Base-by-base conservation (phyloP, 306 rosid species). In the Fragaria iinumae region DNA sequence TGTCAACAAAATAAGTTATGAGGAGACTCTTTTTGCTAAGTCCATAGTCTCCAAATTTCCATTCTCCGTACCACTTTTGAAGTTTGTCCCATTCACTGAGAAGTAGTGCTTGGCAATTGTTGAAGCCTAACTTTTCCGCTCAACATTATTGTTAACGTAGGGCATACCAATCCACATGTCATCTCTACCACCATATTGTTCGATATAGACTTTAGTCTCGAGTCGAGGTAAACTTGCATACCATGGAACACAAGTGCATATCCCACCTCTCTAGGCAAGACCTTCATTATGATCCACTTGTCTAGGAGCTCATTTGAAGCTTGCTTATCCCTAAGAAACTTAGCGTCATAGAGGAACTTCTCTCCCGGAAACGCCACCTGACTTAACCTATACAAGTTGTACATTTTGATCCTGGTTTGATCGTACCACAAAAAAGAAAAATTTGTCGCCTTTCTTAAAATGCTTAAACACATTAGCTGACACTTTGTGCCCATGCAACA, bases 131-230 rank as follows among this genome's bases (percentile, higher is more conserved):
- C 70, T 92, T 92, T 1, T 96, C 99, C n/a, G 88, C 81, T 92
- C 96, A 0, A 96, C 79, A 12, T 88, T 79, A 76, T 91, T 96
- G 87, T 82, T 96, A 43, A 96, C 93, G n/a, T 79, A 44, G 2
- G 76, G 25, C 99, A 96, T 96, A 89, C 97, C 97, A n/a, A 95
- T 95, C 98, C 97, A 95, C 1, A 88, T 88, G 60, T 94, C 97
- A 79, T 67, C 77, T 16, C 83, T 81, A 17, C 88, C 98, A n/a
- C 97, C 98, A 52, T 95, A 95, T 14, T 95, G 98, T 72, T 92
- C 85, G 2, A 95, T 82, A 76, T 87, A 95, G 63, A 89, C 83
- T 84, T 94, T 88, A 32, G 97, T 82, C 86, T 95, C 97, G 3
- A 95, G 79, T 23, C 97, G 87, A 68, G 89, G 87, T 20, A 90